Evolutionary conservation across 129 eudicot genomes (phyloP).

Genomic region (Erigeron canadensis): DNA sequence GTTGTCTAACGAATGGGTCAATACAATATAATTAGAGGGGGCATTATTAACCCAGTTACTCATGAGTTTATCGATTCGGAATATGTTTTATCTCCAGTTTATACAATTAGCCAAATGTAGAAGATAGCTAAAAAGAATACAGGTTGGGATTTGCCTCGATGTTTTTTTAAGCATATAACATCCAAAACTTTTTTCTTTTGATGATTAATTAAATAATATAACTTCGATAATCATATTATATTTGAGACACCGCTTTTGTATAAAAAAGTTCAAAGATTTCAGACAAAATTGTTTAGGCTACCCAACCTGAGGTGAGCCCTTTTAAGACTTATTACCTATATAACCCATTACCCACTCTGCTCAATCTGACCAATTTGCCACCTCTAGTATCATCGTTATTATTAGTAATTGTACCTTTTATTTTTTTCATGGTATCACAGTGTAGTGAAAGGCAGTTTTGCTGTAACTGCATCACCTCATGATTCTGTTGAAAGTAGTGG

Average conservation of each 20-base stretch:
- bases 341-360: not conserved
- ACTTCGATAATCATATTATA: not conserved
- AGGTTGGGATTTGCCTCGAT: no score
- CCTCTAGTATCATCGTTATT: not conserved
- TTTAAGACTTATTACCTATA: not conserved
- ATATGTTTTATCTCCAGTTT: not conserved
- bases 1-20: not conserved
- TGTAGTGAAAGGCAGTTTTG: slow-evolving; percentile 94
- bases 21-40: slow-evolving; percentile 12
- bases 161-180: no score
- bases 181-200: no score
- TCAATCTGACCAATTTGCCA: not conserved
- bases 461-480: slow-evolving; percentile 73
- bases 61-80: not conserved
- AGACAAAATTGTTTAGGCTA: not conserved
- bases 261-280: not conserved
- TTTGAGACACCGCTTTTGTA: not conserved
- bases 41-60: not conserved
- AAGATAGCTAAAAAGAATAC: not conserved
- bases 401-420: not conserved
- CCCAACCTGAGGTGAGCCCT: no score
- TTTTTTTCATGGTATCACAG: slow-evolving; percentile 39
- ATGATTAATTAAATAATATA: not conserved
- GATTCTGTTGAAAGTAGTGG: slow-evolving; percentile 98
- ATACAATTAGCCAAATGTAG: not conserved